phyloP scores from a whole-genome alignment of 1,284 basidiomycete genomes.

The Cutaneotrichosporon dermatis region DNA sequence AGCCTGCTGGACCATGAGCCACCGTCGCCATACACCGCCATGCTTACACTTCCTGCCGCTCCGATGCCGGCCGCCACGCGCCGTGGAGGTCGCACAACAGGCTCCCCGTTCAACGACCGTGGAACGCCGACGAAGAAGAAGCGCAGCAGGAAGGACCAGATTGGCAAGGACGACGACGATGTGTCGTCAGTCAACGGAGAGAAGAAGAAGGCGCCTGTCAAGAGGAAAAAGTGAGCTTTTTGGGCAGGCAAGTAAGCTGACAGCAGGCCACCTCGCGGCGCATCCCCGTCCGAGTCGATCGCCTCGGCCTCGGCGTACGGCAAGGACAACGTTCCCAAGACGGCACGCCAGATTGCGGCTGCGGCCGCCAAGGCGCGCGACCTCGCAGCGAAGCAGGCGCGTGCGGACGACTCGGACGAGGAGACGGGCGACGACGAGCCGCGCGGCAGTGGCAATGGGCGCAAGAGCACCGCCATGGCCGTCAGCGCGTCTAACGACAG shows the following conservation, averaged over 20 bases:
- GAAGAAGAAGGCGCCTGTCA: constrained; percentile 32
- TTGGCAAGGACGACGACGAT: constrained; percentile 42
- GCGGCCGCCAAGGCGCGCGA: constrained; percentile 33
- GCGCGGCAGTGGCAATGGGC: neutral
- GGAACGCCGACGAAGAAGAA: constrained; percentile 43
- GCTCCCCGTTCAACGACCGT: constrained; percentile 35
- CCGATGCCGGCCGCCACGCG: constrained; percentile 53
- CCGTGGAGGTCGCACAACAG: constrained; percentile 35
- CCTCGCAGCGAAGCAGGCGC: constrained; percentile 22
- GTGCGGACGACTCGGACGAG: constrained; percentile 36
- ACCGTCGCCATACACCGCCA: constrained; percentile 54
- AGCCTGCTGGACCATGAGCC: constrained; percentile 51
- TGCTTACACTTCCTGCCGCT: constrained; percentile 59
- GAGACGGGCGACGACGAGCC: constrained; percentile 26
- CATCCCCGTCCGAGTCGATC: constrained; percentile 43
- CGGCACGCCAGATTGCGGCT: constrained; percentile 44
- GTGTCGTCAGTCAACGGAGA: constrained; percentile 32
- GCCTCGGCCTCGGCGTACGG: constrained; percentile 34
- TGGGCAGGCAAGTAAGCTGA: neutral
- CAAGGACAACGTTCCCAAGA: constrained; percentile 35
- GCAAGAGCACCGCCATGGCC: constrained; percentile 26
- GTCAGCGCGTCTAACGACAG: constrained; percentile 27
- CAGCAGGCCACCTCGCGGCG: constrained; percentile 31
- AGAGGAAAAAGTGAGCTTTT: constrained; percentile 42
- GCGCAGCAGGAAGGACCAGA: constrained; percentile 29